phyloP scores from a whole-genome alignment of 2,329 filamentous ascomycete genomes.

The Coniella lustricola region DNA sequence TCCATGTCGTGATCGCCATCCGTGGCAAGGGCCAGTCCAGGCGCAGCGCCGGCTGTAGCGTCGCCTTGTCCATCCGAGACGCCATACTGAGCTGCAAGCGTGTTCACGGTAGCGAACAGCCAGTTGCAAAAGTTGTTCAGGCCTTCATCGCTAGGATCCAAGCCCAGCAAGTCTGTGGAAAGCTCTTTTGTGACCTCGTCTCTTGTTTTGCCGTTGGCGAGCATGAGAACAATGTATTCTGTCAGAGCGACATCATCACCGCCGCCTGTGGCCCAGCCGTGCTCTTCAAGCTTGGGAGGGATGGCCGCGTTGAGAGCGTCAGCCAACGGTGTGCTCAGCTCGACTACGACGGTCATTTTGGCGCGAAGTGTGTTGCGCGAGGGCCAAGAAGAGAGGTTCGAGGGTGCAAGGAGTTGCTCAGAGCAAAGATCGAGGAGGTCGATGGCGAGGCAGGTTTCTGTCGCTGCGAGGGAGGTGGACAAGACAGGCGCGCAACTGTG shows the following conservation, averaged over 20 bases:
- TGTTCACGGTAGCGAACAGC: conserved; percentile 83
- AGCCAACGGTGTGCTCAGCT: conserved; percentile 74
- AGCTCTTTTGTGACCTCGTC: conserved; percentile 85
- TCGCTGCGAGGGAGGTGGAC: conserved; percentile 5
- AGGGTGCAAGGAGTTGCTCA: not conserved
- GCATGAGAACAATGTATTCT: conserved; percentile 96
- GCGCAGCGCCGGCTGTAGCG: conserved; percentile 25
- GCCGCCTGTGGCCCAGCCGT: conserved; percentile 81
- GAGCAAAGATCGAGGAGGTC: not conserved
- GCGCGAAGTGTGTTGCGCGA: conserved; percentile 1
- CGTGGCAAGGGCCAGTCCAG: conserved; percentile 25
- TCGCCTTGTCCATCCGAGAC: conserved; percentile 33
- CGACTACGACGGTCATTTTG: conserved; percentile 71
- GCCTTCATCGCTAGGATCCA: conserved; percentile 75
- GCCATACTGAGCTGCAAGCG: conserved; percentile 57
- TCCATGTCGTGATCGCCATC: conserved; percentile 56
- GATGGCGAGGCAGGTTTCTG: not conserved
- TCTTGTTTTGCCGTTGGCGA: conserved; percentile 89
- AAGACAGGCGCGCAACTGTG: not conserved
- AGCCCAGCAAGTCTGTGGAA: conserved; percentile 74
- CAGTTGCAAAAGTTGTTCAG: conserved; percentile 80
- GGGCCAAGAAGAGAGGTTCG: not conserved
- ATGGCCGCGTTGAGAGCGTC: conserved; percentile 76
- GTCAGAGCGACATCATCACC: conserved; percentile 74
- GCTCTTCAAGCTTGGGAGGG: conserved; percentile 84